Evolutionary conservation across 768 basidiomycete species (phyloP).

Genomic region (Rossbeevera mucosa): DNA sequence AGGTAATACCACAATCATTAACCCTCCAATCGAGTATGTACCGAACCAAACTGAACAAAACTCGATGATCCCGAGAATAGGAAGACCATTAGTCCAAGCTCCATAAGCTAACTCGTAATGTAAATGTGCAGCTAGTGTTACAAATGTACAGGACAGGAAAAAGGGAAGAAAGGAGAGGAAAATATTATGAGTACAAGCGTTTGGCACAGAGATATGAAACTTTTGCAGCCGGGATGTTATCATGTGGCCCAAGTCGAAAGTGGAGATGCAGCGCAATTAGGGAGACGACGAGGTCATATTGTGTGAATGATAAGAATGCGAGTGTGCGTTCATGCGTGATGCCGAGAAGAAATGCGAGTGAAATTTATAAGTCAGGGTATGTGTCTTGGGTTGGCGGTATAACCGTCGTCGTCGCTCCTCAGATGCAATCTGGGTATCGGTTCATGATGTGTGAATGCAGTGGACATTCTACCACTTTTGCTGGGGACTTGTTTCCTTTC

Average conservation of each 20-base stretch:
- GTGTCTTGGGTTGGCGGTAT: slow-evolving; percentile 30
- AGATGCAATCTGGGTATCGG: slow-evolving; percentile 29
- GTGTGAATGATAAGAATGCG: slow-evolving; percentile 26
- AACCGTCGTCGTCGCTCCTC: slow-evolving; percentile 27
- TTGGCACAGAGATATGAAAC: slow-evolving; percentile 28
- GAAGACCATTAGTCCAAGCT: slow-evolving; percentile 30
- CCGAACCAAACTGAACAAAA: slow-evolving; percentile 25
- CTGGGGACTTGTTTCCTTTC: slow-evolving; percentile 33
- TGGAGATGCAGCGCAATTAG: slow-evolving; percentile 30
- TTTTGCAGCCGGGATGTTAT: slow-evolving; percentile 21
- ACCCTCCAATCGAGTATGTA: slow-evolving; percentile 28
- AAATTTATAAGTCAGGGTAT: slow-evolving; percentile 36
- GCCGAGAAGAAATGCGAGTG: slow-evolving; percentile 19
- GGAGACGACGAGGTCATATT: slow-evolving; percentile 28
- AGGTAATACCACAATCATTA: slow-evolving; percentile 29
- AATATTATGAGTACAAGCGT: slow-evolving; percentile 33
- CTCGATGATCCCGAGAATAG: slow-evolving; percentile 25
- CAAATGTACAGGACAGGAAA: slow-evolving; percentile 27
- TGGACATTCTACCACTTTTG: slow-evolving; percentile 24
- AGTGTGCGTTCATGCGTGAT: slow-evolving; percentile 23
- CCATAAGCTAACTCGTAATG: slow-evolving; percentile 32
- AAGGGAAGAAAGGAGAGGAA: slow-evolving; percentile 9
- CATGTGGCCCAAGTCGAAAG: slow-evolving; percentile 10
- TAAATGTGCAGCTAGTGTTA: slow-evolving; percentile 34
- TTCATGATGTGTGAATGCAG: slow-evolving; percentile 12